Conservation (phyloP, 495 filamentous ascomycete species). For the Geoglossum glabrum region DNA sequence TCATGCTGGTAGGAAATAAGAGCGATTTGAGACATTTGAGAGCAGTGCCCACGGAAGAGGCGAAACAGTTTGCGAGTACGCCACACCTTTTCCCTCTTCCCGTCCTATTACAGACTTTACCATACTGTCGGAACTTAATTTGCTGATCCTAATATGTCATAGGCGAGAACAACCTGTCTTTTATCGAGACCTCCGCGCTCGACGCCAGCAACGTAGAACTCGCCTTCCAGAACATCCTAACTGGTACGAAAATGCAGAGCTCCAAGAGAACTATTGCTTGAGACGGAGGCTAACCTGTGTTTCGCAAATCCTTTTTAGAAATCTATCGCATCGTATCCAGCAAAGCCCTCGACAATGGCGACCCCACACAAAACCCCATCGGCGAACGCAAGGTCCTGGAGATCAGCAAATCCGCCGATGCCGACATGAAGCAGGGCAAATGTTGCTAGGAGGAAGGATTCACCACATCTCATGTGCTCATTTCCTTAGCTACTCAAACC, state of each 20-base stretch:
- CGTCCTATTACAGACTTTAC: not conserved
- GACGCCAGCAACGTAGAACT: slow-evolving; percentile 99
- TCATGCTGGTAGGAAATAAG: slow-evolving; percentile 99
- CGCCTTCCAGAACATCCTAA: slow-evolving; percentile 98
- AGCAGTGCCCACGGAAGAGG: slow-evolving; percentile 95
- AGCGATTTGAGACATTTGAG: slow-evolving; percentile 97
- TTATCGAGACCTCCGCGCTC: slow-evolving; percentile 97
- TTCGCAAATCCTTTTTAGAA: slow-evolving; percentile 34
- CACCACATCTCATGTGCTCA: not conserved
- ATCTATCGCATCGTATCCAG: slow-evolving; percentile 98
- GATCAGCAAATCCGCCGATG: slow-evolving; percentile 61
- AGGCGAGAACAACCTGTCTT: slow-evolving; percentile 91
- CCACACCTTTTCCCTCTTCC: not conserved
- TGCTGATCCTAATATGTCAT: not conserved
- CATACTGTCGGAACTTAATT: not conserved
- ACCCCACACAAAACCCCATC: slow-evolving; percentile 51
- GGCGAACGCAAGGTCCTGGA: slow-evolving; percentile 51
- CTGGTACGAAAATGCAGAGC: slow-evolving; percentile 36
- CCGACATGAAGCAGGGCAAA: slow-evolving; percentile 56
- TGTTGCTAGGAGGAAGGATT: slow-evolving; percentile 45
- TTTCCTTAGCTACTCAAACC: not conserved
- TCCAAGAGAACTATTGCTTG: not conserved
- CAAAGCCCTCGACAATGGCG: slow-evolving; percentile 82
- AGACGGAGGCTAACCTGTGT: not conserved
- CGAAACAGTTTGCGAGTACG: slow-evolving; percentile 94